These are phyloP conservation scores for Rhodotorula sp. DNA, from an alignment of 1,284 basidiomycete genomes.

Conservation along the genomic window DNA sequence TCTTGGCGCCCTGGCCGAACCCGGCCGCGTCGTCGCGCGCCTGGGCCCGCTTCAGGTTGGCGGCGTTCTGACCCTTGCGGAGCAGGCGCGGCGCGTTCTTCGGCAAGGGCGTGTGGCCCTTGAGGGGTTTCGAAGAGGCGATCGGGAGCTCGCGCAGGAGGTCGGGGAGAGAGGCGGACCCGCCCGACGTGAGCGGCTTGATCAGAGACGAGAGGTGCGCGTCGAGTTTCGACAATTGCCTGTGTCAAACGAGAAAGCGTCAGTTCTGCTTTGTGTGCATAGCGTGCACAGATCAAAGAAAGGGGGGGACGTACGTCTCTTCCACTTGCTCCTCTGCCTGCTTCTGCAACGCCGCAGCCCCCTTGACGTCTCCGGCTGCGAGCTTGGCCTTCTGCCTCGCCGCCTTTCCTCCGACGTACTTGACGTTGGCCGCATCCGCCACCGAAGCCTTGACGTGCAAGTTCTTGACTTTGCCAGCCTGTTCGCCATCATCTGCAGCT, in stretches of 20 bases:
- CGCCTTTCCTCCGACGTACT: slow-evolving; percentile 23
- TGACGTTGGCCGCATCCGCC: slow-evolving; percentile 32
- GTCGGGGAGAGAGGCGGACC: slow-evolving; percentile 25
- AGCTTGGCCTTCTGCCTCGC: slow-evolving; percentile 9
- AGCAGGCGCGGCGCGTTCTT: slow-evolving; percentile 37
- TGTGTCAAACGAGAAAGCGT: background rate
- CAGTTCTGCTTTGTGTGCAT: too few relatives aligned
- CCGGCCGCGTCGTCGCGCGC: slow-evolving; percentile 34
- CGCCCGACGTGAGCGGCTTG: slow-evolving; percentile 22
- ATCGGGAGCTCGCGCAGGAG: slow-evolving; percentile 34
- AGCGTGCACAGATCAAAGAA: background rate
- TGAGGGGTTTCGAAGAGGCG: slow-evolving; percentile 26
- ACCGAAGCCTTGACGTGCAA: slow-evolving; percentile 26
- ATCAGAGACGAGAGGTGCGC: slow-evolving; percentile 31
- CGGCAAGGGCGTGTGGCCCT: slow-evolving; percentile 39
- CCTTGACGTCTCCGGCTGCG: background rate
- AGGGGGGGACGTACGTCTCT: slow-evolving; percentile 18
- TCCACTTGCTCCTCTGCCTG: slow-evolving; percentile 21
- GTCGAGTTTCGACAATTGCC: slow-evolving; percentile 37
- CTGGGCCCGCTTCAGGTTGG: slow-evolving; percentile 34
- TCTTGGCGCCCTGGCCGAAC: slow-evolving; percentile 15
- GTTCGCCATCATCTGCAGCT: background rate
- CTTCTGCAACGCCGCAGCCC: background rate
- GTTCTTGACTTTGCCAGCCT: slow-evolving; percentile 37
- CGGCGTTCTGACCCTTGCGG: slow-evolving; percentile 32